Percentiles rank a stretch among this genome's conserved stretches.
Conservation (phyloP, 805 yeast species). For the Starmerella cellae region DNA sequence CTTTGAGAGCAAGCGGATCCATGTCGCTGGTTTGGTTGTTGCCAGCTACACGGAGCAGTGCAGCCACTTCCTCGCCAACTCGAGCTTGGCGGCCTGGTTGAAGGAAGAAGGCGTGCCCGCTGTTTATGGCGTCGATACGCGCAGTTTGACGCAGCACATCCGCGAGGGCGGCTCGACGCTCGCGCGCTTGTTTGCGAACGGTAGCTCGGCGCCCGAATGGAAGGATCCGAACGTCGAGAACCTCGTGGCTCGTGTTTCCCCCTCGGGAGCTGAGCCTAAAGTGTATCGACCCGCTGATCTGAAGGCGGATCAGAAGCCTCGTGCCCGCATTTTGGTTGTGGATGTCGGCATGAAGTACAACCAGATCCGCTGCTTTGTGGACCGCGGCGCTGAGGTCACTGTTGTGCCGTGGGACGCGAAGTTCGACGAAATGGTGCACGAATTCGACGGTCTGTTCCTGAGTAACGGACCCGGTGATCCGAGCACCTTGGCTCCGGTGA, state of each 20-base stretch:
- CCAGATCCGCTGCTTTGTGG: constrained; percentile 92
- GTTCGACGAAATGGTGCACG: constrained; percentile 46
- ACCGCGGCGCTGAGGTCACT: constrained; percentile 87
- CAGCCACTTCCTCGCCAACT: constrained; percentile 84
- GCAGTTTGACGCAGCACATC: constrained; percentile 83
- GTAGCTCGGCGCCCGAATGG: constrained; percentile 74
- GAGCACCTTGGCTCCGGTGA: constrained; percentile 59
- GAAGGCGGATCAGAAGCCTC: constrained; percentile 36
- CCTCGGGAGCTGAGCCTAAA: constrained; percentile 34
- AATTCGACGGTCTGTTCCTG: constrained; percentile 87
- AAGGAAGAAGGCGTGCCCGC: constrained; percentile 88
- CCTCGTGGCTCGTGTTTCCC: constrained; percentile 81
- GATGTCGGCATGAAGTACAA: constrained; percentile 98
- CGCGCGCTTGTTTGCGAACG: constrained; percentile 52
- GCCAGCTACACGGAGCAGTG: constrained; percentile 94
- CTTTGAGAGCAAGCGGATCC: constrained; percentile 86
- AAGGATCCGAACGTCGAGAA: constrained; percentile 83
- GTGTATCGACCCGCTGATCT: constrained; percentile 83
- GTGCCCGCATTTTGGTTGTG: constrained; percentile 66
- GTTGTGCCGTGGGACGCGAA: constrained; percentile 96
- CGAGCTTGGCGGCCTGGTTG: constrained; percentile 89
- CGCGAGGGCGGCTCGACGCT: constrained; percentile 87
- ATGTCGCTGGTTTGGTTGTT: constrained; percentile 91
- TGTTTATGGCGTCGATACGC: constrained; percentile 93
- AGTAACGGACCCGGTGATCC: constrained; percentile 99